Base-by-base conservation (phyloP, 2,329 filamentous ascomycete genomes). In the Pyrenochaeta sp. region DNA sequence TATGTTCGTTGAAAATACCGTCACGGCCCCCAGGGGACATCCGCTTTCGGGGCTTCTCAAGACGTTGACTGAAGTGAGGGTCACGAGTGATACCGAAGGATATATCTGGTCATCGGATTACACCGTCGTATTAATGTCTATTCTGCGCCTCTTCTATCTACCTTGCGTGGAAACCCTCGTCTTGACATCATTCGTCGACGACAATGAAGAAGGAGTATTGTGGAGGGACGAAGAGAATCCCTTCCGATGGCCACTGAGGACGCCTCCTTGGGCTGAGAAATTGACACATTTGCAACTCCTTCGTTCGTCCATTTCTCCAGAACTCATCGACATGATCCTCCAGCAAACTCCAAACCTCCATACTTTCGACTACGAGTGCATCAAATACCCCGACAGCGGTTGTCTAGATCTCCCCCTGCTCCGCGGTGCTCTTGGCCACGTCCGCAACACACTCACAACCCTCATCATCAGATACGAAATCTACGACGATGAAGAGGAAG, bases 311-410 rank as follows among this genome's bases (percentile, higher is more conserved):
- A 24, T 42, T 18, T 26, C 15, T 2, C 32, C 24, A 8, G 18
- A 10, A 7, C 29, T 20, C 11, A 28, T 42, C 11, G 11, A 35
- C 7, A 24, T 23, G 1, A 6, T 42, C 10, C 40, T 42, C 8
- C 22, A 28, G 24, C 40, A 42, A 15, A 22, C 40, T 9, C 24
- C 40, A 4, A 35, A 42, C 14, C 23, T 42, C 19, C 15, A 15
- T 14, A 20, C 32, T 13, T 30, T 42, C 19, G n/a, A 42, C 3
- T 42, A 36, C 18, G 40, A 42, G 13, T 28, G 31, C 20, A 30
- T 18, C 15, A 18, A 30, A 18, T 22, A 41, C 22, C 21, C 13
- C 19, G 19, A 20, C 0, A 9, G 20, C 18, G 6, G 15, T 9
- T 14, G 24, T 13, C 17, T 36, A 18, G 23, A 23, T 2, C 15